Base-by-base conservation (phyloP, 176 grass and related monocot genomes). In the Pontederia crassipes region DNA sequence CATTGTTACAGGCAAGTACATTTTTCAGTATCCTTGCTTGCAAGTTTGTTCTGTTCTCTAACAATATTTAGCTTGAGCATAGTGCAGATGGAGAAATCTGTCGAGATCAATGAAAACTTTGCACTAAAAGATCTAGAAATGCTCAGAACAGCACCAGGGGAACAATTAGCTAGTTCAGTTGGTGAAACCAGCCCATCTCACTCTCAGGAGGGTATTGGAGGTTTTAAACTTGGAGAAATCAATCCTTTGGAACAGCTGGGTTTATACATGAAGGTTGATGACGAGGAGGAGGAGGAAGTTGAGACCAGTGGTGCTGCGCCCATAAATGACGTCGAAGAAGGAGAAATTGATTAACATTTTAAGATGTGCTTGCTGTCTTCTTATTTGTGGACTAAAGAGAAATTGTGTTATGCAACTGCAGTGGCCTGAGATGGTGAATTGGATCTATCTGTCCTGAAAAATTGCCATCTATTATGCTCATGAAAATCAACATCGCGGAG, bases 171-270 rank as follows among this genome's bases (percentile, higher is more conserved):
- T 11, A 88, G 76, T 62, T 91, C 84, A 61, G 76, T 85, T 69
- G 85, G 89, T 5, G 88, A 89, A 75, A 89, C 81, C 4, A 89
- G 90, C 52, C 81, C 88, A 17, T 81, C 77, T 28, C 74, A 59
- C 47, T 89, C 88, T 2, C 88, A 81, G 28, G 88, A 93, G 52
- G 84, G 76, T 18, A 79, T 98, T 61, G 83, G 70, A 0, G 54
- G 73, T 68, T 89, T 93, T 80, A 61, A 55, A 76, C 76, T 59
- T n/a, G 84, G 81, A 28, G 57, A 64, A 14, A 69, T 68, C 54
- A 97, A 85, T 47, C 82, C 88, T 2, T 79, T 97, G 68, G 79
- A 93, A 64, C 85, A 79, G 72, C 82, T 98, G n/a, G 94, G 94
- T 50, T 68, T 98, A 4, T 98, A 85, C 65, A 89, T 98, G 72